phyloP scores from a whole-genome alignment of 2,329 filamentous ascomycete genomes.

The Aspergillus eucalypticola region DNA sequence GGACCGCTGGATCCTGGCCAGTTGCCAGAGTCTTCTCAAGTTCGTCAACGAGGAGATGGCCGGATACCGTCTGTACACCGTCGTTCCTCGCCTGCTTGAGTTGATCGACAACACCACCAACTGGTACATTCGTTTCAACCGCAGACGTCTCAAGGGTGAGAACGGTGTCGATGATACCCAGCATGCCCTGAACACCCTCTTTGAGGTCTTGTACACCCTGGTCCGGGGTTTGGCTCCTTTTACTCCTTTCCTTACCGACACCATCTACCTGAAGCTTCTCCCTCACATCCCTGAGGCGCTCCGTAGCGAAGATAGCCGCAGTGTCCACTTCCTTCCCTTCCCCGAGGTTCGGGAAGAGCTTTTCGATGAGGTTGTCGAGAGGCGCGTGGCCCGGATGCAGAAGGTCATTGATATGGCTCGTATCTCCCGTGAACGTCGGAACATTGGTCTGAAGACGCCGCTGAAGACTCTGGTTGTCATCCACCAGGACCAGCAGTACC shows the following conservation, averaged over 20 bases:
- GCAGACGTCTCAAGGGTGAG: constrained; percentile 86
- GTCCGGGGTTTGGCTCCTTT: constrained; percentile 89
- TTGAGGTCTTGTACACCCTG: constrained; percentile 88
- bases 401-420: constrained; percentile 89
- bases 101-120: constrained; percentile 97
- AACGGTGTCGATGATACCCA: constrained; percentile 81
- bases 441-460: constrained; percentile 85
- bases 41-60: constrained; percentile 92
- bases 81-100: constrained; percentile 78
- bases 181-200: constrained; percentile 89
- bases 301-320: constrained; percentile 71
- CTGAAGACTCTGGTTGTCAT: constrained; percentile 88
- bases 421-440: constrained; percentile 79
- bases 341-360: constrained; percentile 85
- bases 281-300: constrained; percentile 76
- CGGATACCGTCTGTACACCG: constrained; percentile 81
- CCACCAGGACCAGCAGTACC: constrained; percentile 76
- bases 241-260: constrained; percentile 92
- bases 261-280: constrained; percentile 82
- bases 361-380: constrained; percentile 82
- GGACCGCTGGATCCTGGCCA: constrained; percentile 93
- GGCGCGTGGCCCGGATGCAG: constrained; percentile 88
- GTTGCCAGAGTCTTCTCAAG: constrained; percentile 84
- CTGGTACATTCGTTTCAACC: constrained; percentile 97
- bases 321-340: constrained; percentile 89